phyloP scores from a whole-genome alignment of 1,284 basidiomycete genomes.

The Tilletia walkeri region DNA sequence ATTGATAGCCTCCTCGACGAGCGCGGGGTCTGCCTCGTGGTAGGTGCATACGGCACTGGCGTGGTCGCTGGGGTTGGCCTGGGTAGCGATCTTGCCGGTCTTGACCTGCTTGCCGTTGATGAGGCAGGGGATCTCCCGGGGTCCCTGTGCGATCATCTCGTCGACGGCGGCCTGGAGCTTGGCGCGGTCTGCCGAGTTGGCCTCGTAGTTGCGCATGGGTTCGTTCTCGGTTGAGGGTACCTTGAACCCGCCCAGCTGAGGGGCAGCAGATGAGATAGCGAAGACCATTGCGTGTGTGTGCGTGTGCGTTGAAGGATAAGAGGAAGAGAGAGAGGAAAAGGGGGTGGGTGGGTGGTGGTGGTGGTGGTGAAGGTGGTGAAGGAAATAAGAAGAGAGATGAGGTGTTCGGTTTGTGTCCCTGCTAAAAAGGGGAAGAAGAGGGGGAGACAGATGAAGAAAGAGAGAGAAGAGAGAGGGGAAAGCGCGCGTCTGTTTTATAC shows the following conservation, averaged over 20 bases:
- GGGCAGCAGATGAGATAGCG: constrained; percentile 16
- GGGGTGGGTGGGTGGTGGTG: too few relatives aligned
- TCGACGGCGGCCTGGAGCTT: constrained; percentile 73
- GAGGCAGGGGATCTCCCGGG: constrained; percentile 87
- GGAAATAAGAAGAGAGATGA: too few relatives aligned
- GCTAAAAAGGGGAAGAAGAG: too few relatives aligned
- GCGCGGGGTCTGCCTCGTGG: constrained; percentile 72
- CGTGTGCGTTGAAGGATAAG: background rate
- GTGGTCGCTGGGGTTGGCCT: constrained; percentile 59
- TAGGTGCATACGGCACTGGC: constrained; percentile 77
- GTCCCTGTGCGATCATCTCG: constrained; percentile 76
- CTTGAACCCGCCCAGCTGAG: constrained; percentile 34
- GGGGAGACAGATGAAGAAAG: too few relatives aligned
- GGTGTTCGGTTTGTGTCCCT: too few relatives aligned
- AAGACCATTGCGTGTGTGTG: background rate
- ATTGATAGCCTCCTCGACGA: constrained; percentile 77
- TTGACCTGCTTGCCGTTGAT: constrained; percentile 85
- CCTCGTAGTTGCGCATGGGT: constrained; percentile 66
- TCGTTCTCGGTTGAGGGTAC: constrained; percentile 40
- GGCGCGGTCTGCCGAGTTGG: constrained; percentile 75
- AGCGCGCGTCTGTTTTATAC: too few relatives aligned
- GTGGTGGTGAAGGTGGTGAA: too few relatives aligned
- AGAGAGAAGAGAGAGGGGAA: too few relatives aligned
- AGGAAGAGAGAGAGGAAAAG: background rate
- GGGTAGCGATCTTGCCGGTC: constrained; percentile 69